Evolutionary conservation across 306 rosid genomes (phyloP).

Genomic region (Rubus idaeus): DNA sequence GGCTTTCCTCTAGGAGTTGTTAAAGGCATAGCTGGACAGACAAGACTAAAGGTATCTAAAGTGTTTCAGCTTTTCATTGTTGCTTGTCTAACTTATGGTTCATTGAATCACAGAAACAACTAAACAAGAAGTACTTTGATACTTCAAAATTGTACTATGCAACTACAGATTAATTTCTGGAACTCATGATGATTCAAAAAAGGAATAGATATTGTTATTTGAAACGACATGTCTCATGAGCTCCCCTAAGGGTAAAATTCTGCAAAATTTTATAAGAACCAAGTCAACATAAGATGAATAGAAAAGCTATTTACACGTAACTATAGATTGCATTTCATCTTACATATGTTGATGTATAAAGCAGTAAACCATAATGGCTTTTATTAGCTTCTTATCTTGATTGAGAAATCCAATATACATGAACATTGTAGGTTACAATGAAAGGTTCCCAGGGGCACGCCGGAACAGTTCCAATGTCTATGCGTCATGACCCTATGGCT

Average conservation of each 20-base stretch:
- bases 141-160: background rate
- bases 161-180: background rate
- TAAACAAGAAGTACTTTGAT: background rate
- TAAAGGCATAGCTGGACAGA: slow-evolving; percentile 96
- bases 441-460: slow-evolving; percentile 97
- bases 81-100: background rate
- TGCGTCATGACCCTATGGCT: slow-evolving; percentile 93
- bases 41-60: slow-evolving; percentile 65
- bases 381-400: background rate
- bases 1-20: slow-evolving; percentile 93
- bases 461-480: slow-evolving; percentile 93
- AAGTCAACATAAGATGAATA: background rate
- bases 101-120: background rate
- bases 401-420: slow-evolving; percentile 7
- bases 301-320: background rate
- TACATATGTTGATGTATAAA: background rate
- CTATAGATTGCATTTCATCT: background rate
- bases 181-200: background rate
- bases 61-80: slow-evolving; percentile 4
- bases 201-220: background rate
- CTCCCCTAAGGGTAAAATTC: background rate
- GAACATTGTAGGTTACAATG: slow-evolving; percentile 66
- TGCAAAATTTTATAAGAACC: background rate
- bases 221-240: background rate
- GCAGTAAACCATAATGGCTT: background rate